phyloP scores from a whole-genome alignment of 352 stramenopile species.

The Phytophthora litchii region DNA sequence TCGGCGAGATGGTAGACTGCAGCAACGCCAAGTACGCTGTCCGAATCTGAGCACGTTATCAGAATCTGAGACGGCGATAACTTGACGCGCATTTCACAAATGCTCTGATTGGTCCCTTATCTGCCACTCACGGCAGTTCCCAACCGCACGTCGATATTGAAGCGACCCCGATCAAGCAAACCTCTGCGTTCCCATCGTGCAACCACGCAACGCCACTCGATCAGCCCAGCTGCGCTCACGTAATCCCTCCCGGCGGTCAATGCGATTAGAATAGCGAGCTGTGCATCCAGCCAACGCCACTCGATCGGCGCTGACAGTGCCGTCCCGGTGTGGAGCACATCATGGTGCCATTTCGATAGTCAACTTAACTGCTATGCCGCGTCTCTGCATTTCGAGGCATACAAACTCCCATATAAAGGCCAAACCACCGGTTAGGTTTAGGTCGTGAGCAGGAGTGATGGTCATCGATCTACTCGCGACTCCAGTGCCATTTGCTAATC shows the following conservation, averaged over 20 bases:
- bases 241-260: slow-evolving; percentile 6
- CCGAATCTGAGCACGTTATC: too few relatives aligned
- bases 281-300: not conserved
- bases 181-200: too few relatives aligned
- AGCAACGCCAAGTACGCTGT: too few relatives aligned
- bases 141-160: slow-evolving; percentile 2
- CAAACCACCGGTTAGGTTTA: slow-evolving; percentile 6
- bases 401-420: slow-evolving; percentile 4
- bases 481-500: slow-evolving; percentile 18
- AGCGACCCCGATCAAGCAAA: not conserved
- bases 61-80: too few relatives aligned
- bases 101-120: not conserved
- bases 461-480: not conserved
- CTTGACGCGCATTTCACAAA: not conserved
- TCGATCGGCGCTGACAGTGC: not conserved
- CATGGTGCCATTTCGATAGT: slow-evolving; percentile 15
- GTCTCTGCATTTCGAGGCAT: slow-evolving; percentile 12
- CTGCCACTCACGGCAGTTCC: not conserved
- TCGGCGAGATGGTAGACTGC: too few relatives aligned
- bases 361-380: slow-evolving; percentile 12
- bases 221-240: slow-evolving; percentile 2
- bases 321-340: slow-evolving; percentile 5
- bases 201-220: too few relatives aligned
- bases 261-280: too few relatives aligned
- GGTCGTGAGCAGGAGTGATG: slow-evolving; percentile 1